Conservation (phyloP, 2,329 filamentous ascomycete species). For the Scorias spongiosa region DNA sequence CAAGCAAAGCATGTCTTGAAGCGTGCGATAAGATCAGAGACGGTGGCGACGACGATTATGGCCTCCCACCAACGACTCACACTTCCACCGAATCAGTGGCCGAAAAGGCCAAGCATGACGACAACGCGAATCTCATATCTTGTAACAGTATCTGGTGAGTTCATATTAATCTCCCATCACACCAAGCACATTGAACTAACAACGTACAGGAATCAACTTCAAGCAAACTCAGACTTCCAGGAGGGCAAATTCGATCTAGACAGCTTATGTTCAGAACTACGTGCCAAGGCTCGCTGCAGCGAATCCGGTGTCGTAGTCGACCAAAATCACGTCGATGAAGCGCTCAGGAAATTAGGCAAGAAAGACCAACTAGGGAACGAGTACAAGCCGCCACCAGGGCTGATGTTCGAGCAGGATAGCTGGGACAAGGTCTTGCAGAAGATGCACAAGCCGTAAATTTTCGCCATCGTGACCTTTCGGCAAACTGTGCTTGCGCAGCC, state of each 20-base stretch:
- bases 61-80: slow-evolving; percentile 8
- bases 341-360: slow-evolving; percentile 29
- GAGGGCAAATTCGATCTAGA: slow-evolving; percentile 89
- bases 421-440: slow-evolving; percentile 14
- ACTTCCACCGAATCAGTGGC: slow-evolving; percentile 1
- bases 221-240: slow-evolving; percentile 74
- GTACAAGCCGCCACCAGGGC: slow-evolving; percentile 1
- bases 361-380: slow-evolving; percentile 9
- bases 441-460: slow-evolving; percentile 1
- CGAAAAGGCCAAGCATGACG: slow-evolving; percentile 5
- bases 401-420: slow-evolving; percentile 15
- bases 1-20: slow-evolving; percentile 47
- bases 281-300: slow-evolving; percentile 91
- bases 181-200: slow-evolving; percentile 25
- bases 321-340: slow-evolving; percentile 68
- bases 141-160: slow-evolving; percentile 89
- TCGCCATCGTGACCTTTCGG: too few species aligned
- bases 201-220: slow-evolving; percentile 64
- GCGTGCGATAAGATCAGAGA: slow-evolving; percentile 65
- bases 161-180: background rate
- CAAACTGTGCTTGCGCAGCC: too few species aligned
- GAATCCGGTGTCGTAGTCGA: slow-evolving; percentile 80
- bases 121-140: slow-evolving; percentile 47
- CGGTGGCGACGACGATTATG: slow-evolving; percentile 48
- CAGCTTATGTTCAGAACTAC: slow-evolving; percentile 77